A percentile compares a stretch with the other conserved stretches of the same genome.
Conservation (phyloP, 1,139 yeast genomes). For the Pichia sp. region DNA sequence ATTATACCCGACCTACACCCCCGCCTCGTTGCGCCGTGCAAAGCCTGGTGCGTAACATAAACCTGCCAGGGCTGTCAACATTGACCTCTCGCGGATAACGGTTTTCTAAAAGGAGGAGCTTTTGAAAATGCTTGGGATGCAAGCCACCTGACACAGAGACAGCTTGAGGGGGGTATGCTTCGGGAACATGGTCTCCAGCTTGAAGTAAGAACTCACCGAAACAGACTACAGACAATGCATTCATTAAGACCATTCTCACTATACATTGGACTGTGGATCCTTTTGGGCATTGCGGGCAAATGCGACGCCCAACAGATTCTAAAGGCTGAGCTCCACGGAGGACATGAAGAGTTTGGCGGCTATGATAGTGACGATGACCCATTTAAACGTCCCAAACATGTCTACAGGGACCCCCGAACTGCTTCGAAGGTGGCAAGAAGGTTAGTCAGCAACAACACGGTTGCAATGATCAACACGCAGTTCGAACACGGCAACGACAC, state of each 20-base stretch:
- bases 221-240: neutral
- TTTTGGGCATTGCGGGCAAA: neutral
- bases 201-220: too few species aligned
- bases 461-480: conserved; percentile 6
- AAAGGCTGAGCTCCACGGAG: neutral
- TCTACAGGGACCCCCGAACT: conserved; percentile 2
- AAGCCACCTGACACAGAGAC: too few species aligned
- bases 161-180: too few species aligned
- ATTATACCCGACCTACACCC: too few species aligned
- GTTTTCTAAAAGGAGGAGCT: neutral
- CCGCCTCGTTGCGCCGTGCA: too few species aligned
- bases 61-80: too few species aligned
- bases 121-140: too few species aligned
- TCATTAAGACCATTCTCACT: neutral
- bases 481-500: neutral
- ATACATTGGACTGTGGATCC: neutral
- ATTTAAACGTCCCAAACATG: conserved; percentile 8
- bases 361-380: neutral
- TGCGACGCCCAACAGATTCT: neutral
- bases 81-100: neutral
- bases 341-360: neutral
- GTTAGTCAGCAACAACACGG: conserved; percentile 3
- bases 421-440: conserved; percentile 4
- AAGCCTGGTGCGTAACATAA: too few species aligned
- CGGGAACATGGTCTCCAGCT: too few species aligned